Evolutionary conservation across 148 eudicot genomes (phyloP), one percentile per base, ranked within the genome.

Genomic region (Talinum fruticosum): DNA sequence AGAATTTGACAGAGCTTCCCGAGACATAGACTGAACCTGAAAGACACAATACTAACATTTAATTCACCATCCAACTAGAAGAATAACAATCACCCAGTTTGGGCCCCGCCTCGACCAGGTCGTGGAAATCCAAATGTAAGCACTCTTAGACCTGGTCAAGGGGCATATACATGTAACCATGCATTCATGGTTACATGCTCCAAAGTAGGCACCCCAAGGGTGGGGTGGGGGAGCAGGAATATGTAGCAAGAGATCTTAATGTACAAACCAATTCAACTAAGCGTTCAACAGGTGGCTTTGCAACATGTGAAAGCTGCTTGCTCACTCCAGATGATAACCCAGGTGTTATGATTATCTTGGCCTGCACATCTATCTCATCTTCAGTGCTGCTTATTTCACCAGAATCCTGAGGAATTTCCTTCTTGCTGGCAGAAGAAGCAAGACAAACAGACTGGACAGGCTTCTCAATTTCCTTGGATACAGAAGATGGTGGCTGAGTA

Each of bases 1-100:
- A 23, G 89, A 62, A 59, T 81, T 41, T 5, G 10, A 29, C 10
- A 86, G 75, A 34, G 81, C 83, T 79, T 53, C 74, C 24, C 71
- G 68, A 72, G 89, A 83, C 28, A 75, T 37, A 30, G 80, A 53
- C 74, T 77, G 71, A 10, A 87, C 84, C 89, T 87, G 81, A 34
- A 82, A 82, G 49, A 47, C 24, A 65, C 33, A 74, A 77, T 26
- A 41, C 35, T 57, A 57, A 21, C 5, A 2, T 8, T 41, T 41
- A 41, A n/a, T n/a, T n/a, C n/a, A n/a, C n/a, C n/a, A n/a, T n/a
- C n/a, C n/a, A n/a, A n/a, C n/a, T n/a, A n/a, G n/a, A n/a, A n/a
- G n/a, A n/a, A n/a, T n/a, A n/a, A n/a, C n/a, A n/a, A n/a, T n/a
- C n/a, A n/a, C n/a, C n/a, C n/a, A n/a, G n/a, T n/a, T n/a, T n/a